A percentile compares a stretch with the other conserved stretches of the same genome.
phyloP scores from a whole-genome alignment of 1,139 yeast genomes.

The Eremothecium gossypii region DNA sequence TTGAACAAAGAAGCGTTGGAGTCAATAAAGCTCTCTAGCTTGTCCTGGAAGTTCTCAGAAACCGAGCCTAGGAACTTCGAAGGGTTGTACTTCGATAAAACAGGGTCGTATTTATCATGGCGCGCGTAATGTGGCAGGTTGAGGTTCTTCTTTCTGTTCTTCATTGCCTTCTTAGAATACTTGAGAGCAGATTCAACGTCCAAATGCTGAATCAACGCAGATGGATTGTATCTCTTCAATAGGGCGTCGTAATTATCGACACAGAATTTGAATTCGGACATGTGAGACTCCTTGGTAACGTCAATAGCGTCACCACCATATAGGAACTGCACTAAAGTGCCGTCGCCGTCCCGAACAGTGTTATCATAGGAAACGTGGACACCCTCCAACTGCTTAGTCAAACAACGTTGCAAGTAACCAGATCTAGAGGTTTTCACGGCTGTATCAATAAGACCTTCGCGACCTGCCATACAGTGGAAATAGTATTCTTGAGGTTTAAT shows the following conservation, averaged over 20 bases:
- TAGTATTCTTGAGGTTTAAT: conserved; percentile 98
- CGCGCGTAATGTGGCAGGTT: conserved; percentile 57
- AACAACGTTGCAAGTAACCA: conserved; percentile 96
- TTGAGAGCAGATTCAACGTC: conserved; percentile 75
- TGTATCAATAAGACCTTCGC: conserved; percentile 99
- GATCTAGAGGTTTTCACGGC: conserved; percentile 98
- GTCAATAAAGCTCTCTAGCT: conserved; percentile 61
- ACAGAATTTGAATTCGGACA: conserved; percentile 91
- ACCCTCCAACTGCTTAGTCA: conserved; percentile 96
- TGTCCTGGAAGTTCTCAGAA: conserved; percentile 78
- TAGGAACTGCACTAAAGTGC: conserved; percentile 84
- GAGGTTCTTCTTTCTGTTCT: conserved; percentile 59
- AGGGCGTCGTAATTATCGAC: conserved; percentile 83
- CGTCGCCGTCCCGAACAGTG: conserved; percentile 93
- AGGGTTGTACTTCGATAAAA: conserved; percentile 76
- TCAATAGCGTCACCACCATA: conserved; percentile 98
- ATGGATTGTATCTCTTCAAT: conserved; percentile 80
- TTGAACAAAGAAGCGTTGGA: conserved; percentile 44
- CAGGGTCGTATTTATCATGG: conserved; percentile 73
- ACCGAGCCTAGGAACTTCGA: conserved; percentile 87
- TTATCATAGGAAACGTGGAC: conserved; percentile 91
- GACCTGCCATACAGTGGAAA: conserved; percentile 99
- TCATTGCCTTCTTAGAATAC: conserved; percentile 75
- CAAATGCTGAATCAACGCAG: conserved; percentile 59
- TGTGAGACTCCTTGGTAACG: conserved; percentile 87